A percentile compares a stretch with the other conserved stretches of the same genome.
Evolutionary conservation across 805 yeast genomes (phyloP).

Genomic region (Wickerhamiella vanderwaltii): DNA sequence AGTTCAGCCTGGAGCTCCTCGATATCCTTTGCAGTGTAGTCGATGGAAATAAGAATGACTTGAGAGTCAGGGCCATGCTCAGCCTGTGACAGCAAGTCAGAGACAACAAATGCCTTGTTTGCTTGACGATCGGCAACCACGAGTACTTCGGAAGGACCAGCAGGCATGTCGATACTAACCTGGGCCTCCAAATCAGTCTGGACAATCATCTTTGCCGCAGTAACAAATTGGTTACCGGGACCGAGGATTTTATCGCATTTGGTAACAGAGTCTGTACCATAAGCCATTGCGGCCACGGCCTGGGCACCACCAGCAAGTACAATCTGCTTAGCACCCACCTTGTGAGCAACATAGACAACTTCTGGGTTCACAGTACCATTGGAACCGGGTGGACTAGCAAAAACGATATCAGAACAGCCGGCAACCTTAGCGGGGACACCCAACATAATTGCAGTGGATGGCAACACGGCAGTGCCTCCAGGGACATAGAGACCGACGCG

Average conservation of each 20-base stretch:
- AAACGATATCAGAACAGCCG: slow-evolving; percentile 79
- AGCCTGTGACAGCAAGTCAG: slow-evolving; percentile 92
- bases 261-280: slow-evolving; percentile 85
- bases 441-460: slow-evolving; percentile 94
- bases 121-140: slow-evolving; percentile 81
- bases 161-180: slow-evolving; percentile 98
- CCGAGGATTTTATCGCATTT: slow-evolving; percentile 96
- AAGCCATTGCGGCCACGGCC: slow-evolving; percentile 98
- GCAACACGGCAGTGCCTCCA: slow-evolving; percentile 97
- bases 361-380: slow-evolving; percentile 94
- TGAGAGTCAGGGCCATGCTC: slow-evolving; percentile 99
- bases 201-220: slow-evolving; percentile 97
- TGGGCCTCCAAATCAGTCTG: slow-evolving; percentile 91
- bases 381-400: slow-evolving; percentile 92
- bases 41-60: slow-evolving; percentile 81
- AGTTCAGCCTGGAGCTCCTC: slow-evolving; percentile 69
- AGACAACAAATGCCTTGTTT: slow-evolving; percentile 94
- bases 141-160: slow-evolving; percentile 96
- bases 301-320: slow-evolving; percentile 99
- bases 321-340: slow-evolving; percentile 81
- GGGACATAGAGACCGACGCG: slow-evolving; percentile 94
- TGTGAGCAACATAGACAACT: slow-evolving; percentile 93
- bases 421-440: slow-evolving; percentile 99
- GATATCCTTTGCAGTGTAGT: slow-evolving; percentile 46
- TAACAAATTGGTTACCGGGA: slow-evolving; percentile 98